Conservation (phyloP, 208 protist genomes). For the Borovskyia barvae region DNA sequence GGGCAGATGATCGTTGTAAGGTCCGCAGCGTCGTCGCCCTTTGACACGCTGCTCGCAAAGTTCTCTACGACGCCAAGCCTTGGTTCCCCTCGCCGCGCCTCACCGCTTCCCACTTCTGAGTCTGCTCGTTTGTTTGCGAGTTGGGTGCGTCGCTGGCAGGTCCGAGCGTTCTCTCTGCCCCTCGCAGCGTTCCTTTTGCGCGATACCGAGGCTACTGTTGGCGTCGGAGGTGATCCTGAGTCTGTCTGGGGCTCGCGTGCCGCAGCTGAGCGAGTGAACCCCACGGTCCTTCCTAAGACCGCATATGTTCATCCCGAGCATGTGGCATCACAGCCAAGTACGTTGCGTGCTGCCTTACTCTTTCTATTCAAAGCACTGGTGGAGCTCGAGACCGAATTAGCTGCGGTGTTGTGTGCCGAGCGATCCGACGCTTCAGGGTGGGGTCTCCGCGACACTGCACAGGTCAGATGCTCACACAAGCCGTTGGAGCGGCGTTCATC, state of each 20-base stretch:
- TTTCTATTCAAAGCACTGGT: slow-evolving; percentile 14
- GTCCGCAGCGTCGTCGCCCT: slow-evolving; percentile 1
- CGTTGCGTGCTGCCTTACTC: slow-evolving; percentile 12
- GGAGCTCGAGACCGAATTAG: slow-evolving; percentile 2
- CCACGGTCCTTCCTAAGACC: too few species aligned
- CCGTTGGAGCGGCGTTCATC: too few species aligned
- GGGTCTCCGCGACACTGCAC: neutral
- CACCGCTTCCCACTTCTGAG: neutral
- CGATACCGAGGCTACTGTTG: neutral
- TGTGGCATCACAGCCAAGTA: neutral
- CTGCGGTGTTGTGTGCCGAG: neutral
- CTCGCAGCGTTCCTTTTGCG: slow-evolving; percentile 2
- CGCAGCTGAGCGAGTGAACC: too few species aligned
- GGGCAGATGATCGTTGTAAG: too few species aligned
- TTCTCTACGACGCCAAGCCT: too few species aligned
- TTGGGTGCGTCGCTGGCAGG: slow-evolving; percentile 4
- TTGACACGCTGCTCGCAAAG: slow-evolving; percentile 3
- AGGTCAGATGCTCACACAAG: too few species aligned
- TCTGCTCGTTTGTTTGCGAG: neutral
- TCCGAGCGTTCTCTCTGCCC: slow-evolving; percentile 1
- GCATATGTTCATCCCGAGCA: too few species aligned
- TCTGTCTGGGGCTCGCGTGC: too few species aligned
- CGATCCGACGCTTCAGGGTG: neutral
- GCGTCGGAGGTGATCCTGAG: too few species aligned
- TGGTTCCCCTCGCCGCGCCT: too few species aligned